Evolutionary conservation across 306 rosid genomes (phyloP).

Genomic region (Ceratonia siliqua): DNA sequence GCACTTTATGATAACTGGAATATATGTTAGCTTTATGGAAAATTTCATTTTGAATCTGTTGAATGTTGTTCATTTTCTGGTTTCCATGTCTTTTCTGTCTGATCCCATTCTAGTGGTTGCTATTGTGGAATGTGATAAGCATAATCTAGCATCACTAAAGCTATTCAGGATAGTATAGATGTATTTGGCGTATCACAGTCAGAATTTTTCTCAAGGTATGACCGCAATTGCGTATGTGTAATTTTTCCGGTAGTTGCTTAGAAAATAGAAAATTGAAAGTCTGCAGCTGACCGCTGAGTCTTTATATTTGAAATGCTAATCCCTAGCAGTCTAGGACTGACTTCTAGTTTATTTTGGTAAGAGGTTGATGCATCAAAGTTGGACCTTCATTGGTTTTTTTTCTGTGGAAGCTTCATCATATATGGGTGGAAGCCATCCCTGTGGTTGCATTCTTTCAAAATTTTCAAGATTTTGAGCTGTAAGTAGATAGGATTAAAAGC

Average conservation of each 20-base stretch:
- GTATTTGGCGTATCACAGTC: not conserved
- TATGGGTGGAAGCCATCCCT: not conserved
- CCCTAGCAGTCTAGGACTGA: not conserved
- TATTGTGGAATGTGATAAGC: not conserved
- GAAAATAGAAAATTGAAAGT: not conserved
- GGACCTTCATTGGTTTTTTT: not conserved
- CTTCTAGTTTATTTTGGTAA: not conserved
- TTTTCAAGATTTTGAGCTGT: not conserved
- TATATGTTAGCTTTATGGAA: not conserved
- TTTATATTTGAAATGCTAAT: not conserved
- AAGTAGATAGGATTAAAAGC: not conserved
- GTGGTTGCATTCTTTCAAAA: not conserved
- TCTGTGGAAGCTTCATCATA: not conserved
- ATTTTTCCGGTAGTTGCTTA: not conserved
- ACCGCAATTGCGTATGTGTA: not conserved
- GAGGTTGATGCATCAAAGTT: not conserved
- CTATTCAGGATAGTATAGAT: not conserved
- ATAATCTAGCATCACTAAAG: not conserved
- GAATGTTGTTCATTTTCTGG: not conserved
- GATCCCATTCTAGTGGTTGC: not conserved
- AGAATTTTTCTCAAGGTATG: not conserved
- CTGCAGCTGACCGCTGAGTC: not conserved
- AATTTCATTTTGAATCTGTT: not conserved
- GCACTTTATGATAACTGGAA: not conserved
- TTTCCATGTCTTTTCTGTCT: not conserved